Evolutionary conservation across 2,329 filamentous ascomycete species (phyloP).

Genomic region (Hypoxylon sp.): DNA sequence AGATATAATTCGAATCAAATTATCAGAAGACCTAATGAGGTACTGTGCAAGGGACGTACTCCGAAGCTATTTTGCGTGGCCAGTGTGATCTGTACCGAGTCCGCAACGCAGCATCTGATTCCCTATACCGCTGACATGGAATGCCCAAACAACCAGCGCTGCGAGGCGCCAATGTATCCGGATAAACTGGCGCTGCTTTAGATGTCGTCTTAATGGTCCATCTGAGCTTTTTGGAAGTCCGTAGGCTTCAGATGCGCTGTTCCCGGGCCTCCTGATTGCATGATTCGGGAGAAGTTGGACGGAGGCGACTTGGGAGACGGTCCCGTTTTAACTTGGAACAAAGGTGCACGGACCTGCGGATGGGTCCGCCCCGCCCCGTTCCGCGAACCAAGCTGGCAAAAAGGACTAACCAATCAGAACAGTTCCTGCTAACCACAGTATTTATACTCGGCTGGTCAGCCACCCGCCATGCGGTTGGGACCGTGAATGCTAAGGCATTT

Average conservation of each 20-base stretch:
- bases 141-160: constrained; percentile 9
- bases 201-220: background rate
- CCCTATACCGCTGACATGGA: constrained; percentile 14
- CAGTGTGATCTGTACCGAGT: constrained; percentile 20
- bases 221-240: background rate
- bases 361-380: background rate
- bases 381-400: constrained; percentile 2
- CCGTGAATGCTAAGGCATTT: constrained; percentile 16
- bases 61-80: background rate
- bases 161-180: background rate
- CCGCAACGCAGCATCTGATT: constrained; percentile 20
- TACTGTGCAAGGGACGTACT: background rate
- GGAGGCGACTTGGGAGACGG: constrained; percentile 11
- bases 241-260: constrained; percentile 9
- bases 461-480: background rate
- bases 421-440: constrained; percentile 19
- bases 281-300: constrained; percentile 20
- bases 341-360: background rate
- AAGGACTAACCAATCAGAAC: constrained; percentile 36
- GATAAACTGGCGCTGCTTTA: constrained; percentile 16
- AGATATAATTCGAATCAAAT: background rate
- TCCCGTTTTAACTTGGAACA: constrained; percentile 10
- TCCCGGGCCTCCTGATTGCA: constrained; percentile 25
- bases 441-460: constrained; percentile 33
- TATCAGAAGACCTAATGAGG: background rate